Evolutionary conservation across 1,284 basidiomycete species (phyloP), one percentile per base, ranked within the genome.

Genomic region (Flammula alnicola): DNA sequence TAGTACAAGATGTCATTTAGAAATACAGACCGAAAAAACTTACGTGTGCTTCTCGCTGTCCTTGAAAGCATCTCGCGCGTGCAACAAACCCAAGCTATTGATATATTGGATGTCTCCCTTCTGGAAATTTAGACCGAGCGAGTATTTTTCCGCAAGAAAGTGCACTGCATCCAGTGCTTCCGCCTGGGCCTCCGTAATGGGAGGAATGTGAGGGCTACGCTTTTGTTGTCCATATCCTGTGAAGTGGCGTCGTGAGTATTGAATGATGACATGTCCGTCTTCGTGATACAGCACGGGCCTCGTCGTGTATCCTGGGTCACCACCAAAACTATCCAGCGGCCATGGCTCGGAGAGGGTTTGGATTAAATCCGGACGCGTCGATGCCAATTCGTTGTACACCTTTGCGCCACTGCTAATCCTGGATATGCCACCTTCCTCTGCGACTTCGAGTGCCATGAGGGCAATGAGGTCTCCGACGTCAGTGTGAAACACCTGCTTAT

Each of bases 51-150:
- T 64, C 17, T 61, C 56, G 44, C 68, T 68, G 55, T 78, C 76
- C 19, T 61, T 62, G 52, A 77, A 78, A 3, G 64, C 73, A 54
- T 78, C 76, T 51, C 76, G 55, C 10, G 74, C 75, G 54, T 78
- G 76, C 37, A 78, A 63, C 27, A 78, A 50, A 3, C 74, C 69
- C 49, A 77, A 57, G 49, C 68, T 76, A 54, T 76, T 78, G 63
- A 78, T 76, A 58, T 76, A 78, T 55, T 78, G 76, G 27, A 78
- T 76, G 47, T 78, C 76, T 25, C 76, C 76, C 54, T 76, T 77
- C 58, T 75, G 67, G 61, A 78, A 76, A 49, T 76, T 76, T 33
- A 77, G 62, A 4, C 63, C 72, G 1, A 77, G 62, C n/a, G 71
- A 70, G 55, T 70, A 71, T 47, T 73, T 75, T 54, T 77, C 71